These are phyloP conservation scores for Entomortierella parvispora DNA, from an alignment of 192 early-diverging fungal genomes.

Conservation along the genomic window DNA sequence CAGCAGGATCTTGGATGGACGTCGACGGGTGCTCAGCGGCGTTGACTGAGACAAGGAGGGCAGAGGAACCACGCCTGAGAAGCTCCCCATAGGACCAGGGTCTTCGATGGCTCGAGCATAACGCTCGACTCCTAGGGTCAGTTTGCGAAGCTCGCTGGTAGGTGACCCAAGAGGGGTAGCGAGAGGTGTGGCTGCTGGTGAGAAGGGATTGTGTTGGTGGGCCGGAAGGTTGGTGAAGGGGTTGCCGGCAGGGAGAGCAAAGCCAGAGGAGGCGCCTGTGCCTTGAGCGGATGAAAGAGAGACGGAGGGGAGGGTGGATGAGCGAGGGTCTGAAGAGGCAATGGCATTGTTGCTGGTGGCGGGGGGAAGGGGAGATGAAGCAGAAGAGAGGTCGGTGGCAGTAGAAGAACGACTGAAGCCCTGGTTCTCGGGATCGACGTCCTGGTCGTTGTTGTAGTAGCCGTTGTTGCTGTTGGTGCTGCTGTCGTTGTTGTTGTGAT, in stretches of 20 bases:
- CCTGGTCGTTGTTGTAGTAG: neutral
- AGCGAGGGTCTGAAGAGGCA: neutral
- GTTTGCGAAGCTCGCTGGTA: slow-evolving; percentile 14
- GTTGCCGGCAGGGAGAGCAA: slow-evolving; percentile 28
- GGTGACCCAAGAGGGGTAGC: slow-evolving; percentile 38
- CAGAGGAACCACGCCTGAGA: slow-evolving; percentile 33
- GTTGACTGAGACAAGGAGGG: slow-evolving; percentile 28
- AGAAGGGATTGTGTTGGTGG: slow-evolving; percentile 24
- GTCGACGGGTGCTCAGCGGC: slow-evolving; percentile 8
- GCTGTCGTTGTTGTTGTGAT: neutral
- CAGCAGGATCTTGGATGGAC: slow-evolving; percentile 23
- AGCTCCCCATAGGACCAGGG: slow-evolving; percentile 27
- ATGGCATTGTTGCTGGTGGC: neutral
- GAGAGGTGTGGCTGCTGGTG: slow-evolving; percentile 13
- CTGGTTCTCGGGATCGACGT: too few species aligned
- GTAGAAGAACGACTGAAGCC: neutral
- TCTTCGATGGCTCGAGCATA: slow-evolving; percentile 43
- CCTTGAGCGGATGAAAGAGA: neutral
- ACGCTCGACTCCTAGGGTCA: slow-evolving; percentile 40
- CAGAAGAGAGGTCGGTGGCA: neutral
- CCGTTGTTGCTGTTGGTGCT: neutral
- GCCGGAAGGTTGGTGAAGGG: slow-evolving; percentile 14
- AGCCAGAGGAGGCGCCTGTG: slow-evolving; percentile 29
- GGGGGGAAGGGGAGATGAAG: neutral
- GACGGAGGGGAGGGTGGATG: neutral